Base-by-base conservation (phyloP, 768 basidiomycete genomes). In the Polyporus arcularius region DNA sequence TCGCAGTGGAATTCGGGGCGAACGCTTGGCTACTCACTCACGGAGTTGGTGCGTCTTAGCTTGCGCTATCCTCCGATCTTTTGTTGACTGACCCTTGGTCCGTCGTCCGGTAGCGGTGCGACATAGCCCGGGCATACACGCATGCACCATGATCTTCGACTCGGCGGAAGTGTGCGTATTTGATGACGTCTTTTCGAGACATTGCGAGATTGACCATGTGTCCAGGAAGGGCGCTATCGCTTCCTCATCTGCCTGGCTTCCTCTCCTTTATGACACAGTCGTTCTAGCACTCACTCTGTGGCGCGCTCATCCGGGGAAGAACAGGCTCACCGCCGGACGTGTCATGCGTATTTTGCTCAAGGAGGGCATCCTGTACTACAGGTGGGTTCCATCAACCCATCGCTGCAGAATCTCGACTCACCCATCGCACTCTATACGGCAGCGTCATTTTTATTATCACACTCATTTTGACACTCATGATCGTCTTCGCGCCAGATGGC, bases 11-110 rank as follows among this genome's bases (percentile, higher is more conserved):
- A 71, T 74, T 81, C 16, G 70, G 65, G 3, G 68, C 82, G 62
- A 85, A 84, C 60, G 75, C 76, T 1, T 87, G 80, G 81, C 70
- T 88, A n/a, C 73, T 89, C 21, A 76, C 77, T 30, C 64, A 72
- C 16, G 85, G 79, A 0, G 64, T 78, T 74, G 74, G 87, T 88
- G 61, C 14, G 83, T 69, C 28, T 21, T 6, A 1, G 14, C 9
- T 10, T 21, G 30, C 14, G 4, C 16, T 10, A 15, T 7, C 14
- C 35, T 32, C 39, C 31, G 39, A 10, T 38, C 35, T 45, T 35
- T 16, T 55, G 18, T 58, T 58, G 56, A 5, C 51, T 26, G 21
- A 26, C 21, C 21, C 21, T 26, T 26, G 21, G 21, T 26, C 21
- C 21, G 21, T 26, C 55, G 15, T 49, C 28, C 42, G 55, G 18